phyloP scores from a whole-genome alignment of 2,329 filamentous ascomycete genomes.

The Colletotrichum orbiculare region DNA sequence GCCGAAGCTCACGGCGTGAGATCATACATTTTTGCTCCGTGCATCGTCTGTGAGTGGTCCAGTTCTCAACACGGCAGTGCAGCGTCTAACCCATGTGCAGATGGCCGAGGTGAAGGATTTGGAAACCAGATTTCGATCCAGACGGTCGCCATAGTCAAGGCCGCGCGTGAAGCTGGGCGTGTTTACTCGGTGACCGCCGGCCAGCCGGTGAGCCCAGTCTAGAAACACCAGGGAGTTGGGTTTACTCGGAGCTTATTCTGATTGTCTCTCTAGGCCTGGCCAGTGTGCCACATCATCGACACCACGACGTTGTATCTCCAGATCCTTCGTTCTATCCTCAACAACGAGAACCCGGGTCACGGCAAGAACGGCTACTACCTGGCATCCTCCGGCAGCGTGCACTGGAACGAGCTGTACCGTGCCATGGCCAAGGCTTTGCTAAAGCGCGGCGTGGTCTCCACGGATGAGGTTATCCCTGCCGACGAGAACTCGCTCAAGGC shows the following conservation, averaged over 20 bases:
- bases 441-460: conserved; percentile 51
- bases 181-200: conserved; percentile 5
- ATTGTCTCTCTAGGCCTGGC: conserved; percentile 54
- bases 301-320: conserved; percentile 58
- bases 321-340: conserved; percentile 57
- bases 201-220: background rate
- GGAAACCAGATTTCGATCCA: conserved; percentile 4
- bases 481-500: conserved; percentile 48
- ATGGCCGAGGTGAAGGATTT: conserved; percentile 6
- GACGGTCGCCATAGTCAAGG: conserved; percentile 2
- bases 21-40: conserved; percentile 64
- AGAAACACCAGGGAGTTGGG: too few relatives aligned
- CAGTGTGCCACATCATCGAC: conserved; percentile 62
- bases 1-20: conserved; percentile 54
- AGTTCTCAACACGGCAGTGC: too few relatives aligned
- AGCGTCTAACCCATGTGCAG: background rate
- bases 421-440: conserved; percentile 55
- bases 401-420: conserved; percentile 62
- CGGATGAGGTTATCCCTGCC: conserved; percentile 48
- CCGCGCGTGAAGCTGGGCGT: background rate
- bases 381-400: conserved; percentile 58
- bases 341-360: conserved; percentile 47
- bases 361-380: conserved; percentile 62
- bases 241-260: background rate
- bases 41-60: conserved; percentile 57